phyloP scores from a whole-genome alignment of 345 rosid species.

The Acer campestre region DNA sequence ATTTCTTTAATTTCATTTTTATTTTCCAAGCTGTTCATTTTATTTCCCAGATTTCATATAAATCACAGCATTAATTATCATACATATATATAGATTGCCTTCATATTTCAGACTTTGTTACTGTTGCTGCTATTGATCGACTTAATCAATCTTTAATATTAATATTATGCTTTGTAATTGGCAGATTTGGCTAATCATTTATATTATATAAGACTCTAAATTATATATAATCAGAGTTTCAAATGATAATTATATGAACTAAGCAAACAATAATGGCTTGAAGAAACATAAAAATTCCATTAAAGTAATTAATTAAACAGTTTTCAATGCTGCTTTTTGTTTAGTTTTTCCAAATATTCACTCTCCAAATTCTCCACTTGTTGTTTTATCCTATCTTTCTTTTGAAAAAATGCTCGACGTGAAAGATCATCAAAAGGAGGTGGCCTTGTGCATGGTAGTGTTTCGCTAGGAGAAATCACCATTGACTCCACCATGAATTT shows the following conservation, averaged over 20 bases:
- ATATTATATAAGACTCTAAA: not conserved
- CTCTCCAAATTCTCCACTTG: conserved; percentile 40
- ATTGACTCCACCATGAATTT: conserved; percentile 53
- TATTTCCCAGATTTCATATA: not conserved
- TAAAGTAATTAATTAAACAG: not conserved
- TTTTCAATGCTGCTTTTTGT: not conserved
- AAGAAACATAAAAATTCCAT: not conserved
- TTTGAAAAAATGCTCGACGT: conserved; percentile 30
- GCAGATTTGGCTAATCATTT: not conserved
- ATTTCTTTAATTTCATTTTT: too few species aligned
- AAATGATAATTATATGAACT: not conserved
- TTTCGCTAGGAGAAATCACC: conserved; percentile 45
- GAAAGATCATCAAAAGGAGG: conserved; percentile 31
- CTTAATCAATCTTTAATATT: not conserved
- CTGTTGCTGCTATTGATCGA: not conserved
- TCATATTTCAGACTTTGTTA: too few species aligned
- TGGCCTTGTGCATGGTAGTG: conserved; percentile 51
- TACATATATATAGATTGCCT: not conserved
- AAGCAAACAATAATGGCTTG: not conserved
- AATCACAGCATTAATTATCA: not conserved
- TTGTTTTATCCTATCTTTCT: conserved; percentile 24
- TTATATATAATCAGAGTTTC: not conserved
- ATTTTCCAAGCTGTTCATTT: too few species aligned
- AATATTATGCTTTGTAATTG: not conserved
- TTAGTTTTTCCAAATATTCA: conserved; percentile 11